A percentile compares a stretch with the other conserved stretches of the same genome.
Evolutionary conservation across 805 yeast species (phyloP).

Genomic region (Phaffomyces opuntiae): DNA sequence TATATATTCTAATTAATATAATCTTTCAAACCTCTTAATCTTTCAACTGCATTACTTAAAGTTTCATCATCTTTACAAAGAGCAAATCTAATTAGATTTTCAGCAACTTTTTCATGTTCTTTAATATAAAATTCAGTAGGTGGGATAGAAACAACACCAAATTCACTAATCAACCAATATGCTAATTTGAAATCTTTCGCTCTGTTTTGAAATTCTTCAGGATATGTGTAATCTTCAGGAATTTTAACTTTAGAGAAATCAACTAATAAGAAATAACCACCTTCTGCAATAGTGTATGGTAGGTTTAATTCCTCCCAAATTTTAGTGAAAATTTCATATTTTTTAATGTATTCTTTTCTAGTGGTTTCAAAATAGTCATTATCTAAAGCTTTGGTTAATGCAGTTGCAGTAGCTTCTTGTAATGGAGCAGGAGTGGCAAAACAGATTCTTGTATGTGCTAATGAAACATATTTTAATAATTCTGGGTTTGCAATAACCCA

Average conservation of each 20-base stretch:
- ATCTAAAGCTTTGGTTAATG: conserved; percentile 54
- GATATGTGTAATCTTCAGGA: conserved; percentile 67
- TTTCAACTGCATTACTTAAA: conserved; percentile 72
- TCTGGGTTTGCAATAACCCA: conserved; percentile 90
- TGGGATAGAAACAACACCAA: conserved; percentile 95
- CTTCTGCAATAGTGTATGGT: conserved; percentile 88
- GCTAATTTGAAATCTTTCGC: conserved; percentile 86
- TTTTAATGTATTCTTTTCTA: conserved; percentile 57
- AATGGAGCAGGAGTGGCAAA: conserved; percentile 86
- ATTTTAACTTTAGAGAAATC: conserved; percentile 77
- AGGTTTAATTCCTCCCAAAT: conserved; percentile 82
- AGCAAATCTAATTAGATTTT: conserved; percentile 85
- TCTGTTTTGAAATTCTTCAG: conserved; percentile 56
- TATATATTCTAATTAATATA: conserved; percentile 33
- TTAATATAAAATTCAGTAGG: conserved; percentile 89
- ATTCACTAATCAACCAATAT: conserved; percentile 85
- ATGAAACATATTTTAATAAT: conserved; percentile 68
- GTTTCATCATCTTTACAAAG: conserved; percentile 88
- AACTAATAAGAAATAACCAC: conserved; percentile 88
- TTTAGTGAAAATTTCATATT: conserved; percentile 64
- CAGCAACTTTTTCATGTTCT: conserved; percentile 67
- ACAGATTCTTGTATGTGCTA: conserved; percentile 93
- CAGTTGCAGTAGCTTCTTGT: conserved; percentile 86
- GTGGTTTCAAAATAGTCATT: conserved; percentile 66
- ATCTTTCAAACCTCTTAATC: conserved; percentile 63